phyloP scores from a whole-genome alignment of 1,284 basidiomycete genomes.

The Veloboletus limbatus region DNA sequence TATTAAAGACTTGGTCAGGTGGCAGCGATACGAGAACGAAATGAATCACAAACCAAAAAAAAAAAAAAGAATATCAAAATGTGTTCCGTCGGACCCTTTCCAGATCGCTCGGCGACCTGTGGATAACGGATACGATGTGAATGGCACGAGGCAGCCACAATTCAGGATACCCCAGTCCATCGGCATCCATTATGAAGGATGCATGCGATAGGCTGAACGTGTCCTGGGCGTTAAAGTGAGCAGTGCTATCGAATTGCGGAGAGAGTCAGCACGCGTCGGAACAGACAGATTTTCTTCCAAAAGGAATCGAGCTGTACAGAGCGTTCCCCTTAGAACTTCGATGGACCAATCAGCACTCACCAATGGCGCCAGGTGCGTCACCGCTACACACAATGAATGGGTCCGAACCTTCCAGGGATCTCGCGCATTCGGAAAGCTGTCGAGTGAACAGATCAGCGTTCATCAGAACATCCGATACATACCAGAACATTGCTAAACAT shows the following conservation, averaged over 20 bases:
- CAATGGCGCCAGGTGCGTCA: not conserved
- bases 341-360: constrained; percentile 1
- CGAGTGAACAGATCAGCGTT: constrained; percentile 1
- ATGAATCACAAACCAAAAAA: constrained; percentile 13
- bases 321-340: constrained; percentile 10
- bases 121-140: constrained; percentile 1
- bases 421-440: constrained; percentile 11
- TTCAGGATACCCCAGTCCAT: constrained; percentile 11
- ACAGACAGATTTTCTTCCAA: not conserved
- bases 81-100: constrained; percentile 11
- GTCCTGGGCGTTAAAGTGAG: constrained; percentile 28
- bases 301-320: constrained; percentile 11
- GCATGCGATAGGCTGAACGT: constrained; percentile 6
- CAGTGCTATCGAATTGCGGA: constrained; percentile 14
- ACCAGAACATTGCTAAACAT: constrained; percentile 4
- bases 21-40: constrained; percentile 8
- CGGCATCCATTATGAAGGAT: constrained; percentile 1
- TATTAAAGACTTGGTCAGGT: constrained; percentile 9
- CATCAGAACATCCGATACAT: not conserved
- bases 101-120: constrained; percentile 17
- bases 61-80: constrained; percentile 20
- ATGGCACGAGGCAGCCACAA: constrained; percentile 7
- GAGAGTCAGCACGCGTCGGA: constrained; percentile 1
- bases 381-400: not conserved
- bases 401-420: not conserved